Conservation (phyloP, 2,329 filamentous ascomycete genomes). For the Grosmannia huntii region DNA sequence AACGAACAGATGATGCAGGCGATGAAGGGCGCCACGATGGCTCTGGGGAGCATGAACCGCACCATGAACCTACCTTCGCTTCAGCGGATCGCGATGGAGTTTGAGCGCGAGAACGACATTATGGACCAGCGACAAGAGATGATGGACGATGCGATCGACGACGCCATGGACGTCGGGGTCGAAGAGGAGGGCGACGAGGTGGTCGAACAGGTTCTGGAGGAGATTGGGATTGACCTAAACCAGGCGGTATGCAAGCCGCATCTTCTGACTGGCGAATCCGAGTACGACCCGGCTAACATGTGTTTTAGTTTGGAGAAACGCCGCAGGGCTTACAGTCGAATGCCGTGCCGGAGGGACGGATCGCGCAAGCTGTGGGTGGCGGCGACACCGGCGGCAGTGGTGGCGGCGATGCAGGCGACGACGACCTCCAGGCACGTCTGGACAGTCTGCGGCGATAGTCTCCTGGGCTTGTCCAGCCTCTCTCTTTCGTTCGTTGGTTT, state of each 20-base stretch:
- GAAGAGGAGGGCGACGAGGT: slow-evolving; percentile 96
- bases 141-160: slow-evolving; percentile 98
- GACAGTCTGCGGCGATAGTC: slow-evolving; percentile 61
- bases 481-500: too few relatives aligned
- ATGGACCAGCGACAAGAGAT: slow-evolving; percentile 99
- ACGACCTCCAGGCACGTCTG: slow-evolving; percentile 85
- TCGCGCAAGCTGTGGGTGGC: slow-evolving; percentile 77
- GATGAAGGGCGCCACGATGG: slow-evolving; percentile 93
- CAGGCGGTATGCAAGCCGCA: slow-evolving; percentile 50
- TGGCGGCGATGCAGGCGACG: slow-evolving; percentile 54
- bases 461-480: too few relatives aligned
- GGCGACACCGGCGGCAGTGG: slow-evolving; percentile 35
- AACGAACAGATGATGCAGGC: slow-evolving; percentile 99
- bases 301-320: slow-evolving; percentile 70
- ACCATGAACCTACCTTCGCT: slow-evolving; percentile 94
- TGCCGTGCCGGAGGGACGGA: slow-evolving; percentile 57
- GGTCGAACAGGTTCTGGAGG: slow-evolving; percentile 89
- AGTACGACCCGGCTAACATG: background rate
- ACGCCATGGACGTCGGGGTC: slow-evolving; percentile 78
- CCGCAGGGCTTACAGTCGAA: slow-evolving; percentile 70
- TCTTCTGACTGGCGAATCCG: background rate
- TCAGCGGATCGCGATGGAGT: slow-evolving; percentile 96
- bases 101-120: slow-evolving; percentile 96
- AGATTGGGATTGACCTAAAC: slow-evolving; percentile 88
- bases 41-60: slow-evolving; percentile 92